Percentiles rank a stretch among this genome's conserved stretches.
These are phyloP conservation scores for Cyberlindnera nakhonratchasimensis DNA, from an alignment of 805 yeast genomes.

Conservation along the genomic window DNA sequence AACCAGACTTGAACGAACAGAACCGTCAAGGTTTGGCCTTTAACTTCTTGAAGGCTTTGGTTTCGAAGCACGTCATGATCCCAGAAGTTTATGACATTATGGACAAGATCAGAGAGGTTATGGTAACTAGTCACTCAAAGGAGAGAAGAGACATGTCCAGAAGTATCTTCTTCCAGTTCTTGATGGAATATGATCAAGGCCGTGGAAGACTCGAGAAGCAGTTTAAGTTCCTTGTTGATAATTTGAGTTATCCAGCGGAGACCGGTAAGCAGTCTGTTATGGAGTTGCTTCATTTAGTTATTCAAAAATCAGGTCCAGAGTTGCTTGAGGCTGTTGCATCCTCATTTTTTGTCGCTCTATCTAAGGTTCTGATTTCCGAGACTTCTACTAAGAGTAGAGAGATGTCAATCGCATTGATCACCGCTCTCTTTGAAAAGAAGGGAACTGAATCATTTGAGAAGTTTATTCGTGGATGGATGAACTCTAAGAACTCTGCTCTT, in stretches of 20 bases:
- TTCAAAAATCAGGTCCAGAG: conserved; percentile 60
- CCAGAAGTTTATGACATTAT: conserved; percentile 90
- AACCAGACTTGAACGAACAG: conserved; percentile 89
- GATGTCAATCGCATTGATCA: conserved; percentile 65
- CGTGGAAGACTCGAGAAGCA: conserved; percentile 79
- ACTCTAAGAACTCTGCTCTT: conserved; percentile 45
- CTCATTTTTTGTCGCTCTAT: conserved; percentile 79
- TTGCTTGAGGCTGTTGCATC: conserved; percentile 58
- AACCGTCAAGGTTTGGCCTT: conserved; percentile 85
- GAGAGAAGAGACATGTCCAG: conserved; percentile 84
- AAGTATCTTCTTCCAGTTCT: conserved; percentile 74
- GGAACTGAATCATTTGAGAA: conserved; percentile 36
- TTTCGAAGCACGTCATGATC: conserved; percentile 66
- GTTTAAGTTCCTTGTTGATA: conserved; percentile 73
- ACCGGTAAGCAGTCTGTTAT: conserved; percentile 86
- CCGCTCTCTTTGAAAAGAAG: conserved; percentile 50
- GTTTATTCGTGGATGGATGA: conserved; percentile 57
- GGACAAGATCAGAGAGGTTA: conserved; percentile 73
- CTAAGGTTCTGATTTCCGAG: conserved; percentile 75
- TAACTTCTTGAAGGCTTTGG: conserved; percentile 74
- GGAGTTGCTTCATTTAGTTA: conserved; percentile 74
- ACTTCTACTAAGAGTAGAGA: conserved; percentile 77
- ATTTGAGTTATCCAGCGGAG: conserved; percentile 79
- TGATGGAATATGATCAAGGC: conserved; percentile 95
- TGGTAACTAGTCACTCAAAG: conserved; percentile 85